Conservation (phyloP, 208 protist genomes). For the Leishmania major region DNA sequence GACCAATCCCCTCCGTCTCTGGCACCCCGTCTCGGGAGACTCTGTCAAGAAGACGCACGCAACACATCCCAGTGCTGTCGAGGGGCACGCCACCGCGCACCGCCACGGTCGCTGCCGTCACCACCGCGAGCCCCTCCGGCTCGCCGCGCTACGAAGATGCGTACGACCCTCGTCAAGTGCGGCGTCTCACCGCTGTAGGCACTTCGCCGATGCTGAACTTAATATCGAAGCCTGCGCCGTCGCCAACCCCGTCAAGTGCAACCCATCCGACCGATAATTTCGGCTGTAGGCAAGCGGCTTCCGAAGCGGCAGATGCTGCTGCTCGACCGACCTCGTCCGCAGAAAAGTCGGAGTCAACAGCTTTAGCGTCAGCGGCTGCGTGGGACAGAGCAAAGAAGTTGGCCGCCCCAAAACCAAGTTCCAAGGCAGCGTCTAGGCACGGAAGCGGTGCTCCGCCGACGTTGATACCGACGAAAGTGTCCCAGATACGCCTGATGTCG, state of each 20-base stretch:
- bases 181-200: background rate
- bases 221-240: background rate
- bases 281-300: background rate
- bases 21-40: constrained; percentile 2
- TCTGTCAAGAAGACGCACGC: background rate
- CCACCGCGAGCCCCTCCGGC: background rate
- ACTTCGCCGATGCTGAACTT: background rate
- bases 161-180: background rate
- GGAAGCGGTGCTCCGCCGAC: background rate
- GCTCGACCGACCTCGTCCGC: background rate
- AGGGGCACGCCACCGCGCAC: background rate
- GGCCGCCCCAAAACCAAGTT: background rate
- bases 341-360: background rate
- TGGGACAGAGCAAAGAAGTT: background rate
- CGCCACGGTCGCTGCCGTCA: background rate
- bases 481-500: background rate
- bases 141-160: background rate
- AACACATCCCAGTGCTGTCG: background rate
- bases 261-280: background rate
- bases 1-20: background rate
- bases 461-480: constrained; percentile 1
- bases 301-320: background rate
- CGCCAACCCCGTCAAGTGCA: background rate
- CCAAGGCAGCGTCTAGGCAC: background rate
- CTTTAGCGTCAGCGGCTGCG: background rate